A percentile compares a stretch with the other conserved stretches of the same genome.
Conservation (phyloP, 2,329 filamentous ascomycete genomes). For the Sporothrix curviconia region DNA sequence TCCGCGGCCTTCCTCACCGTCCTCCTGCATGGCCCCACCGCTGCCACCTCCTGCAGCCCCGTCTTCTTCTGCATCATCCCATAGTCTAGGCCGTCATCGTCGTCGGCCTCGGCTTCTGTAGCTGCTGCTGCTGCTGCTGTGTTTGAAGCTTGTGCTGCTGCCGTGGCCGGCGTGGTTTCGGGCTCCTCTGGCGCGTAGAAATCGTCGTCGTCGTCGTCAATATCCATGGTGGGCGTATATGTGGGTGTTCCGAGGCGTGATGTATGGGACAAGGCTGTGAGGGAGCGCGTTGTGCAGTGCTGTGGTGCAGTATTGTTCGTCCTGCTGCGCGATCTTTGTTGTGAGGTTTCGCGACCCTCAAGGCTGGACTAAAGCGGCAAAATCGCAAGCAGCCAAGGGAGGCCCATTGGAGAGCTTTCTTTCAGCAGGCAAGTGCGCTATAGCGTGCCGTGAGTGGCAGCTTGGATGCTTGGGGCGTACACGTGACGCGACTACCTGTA, state of each 20-base stretch:
- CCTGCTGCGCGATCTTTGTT: not conserved
- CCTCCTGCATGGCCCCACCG: conserved; percentile 55
- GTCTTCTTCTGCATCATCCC: conserved; percentile 53
- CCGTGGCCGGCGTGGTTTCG: conserved; percentile 27
- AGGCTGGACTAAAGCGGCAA: conserved; percentile 8
- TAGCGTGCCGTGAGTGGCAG: no score
- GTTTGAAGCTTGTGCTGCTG: conserved; percentile 18
- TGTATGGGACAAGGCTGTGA: not conserved
- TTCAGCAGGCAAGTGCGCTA: no score
- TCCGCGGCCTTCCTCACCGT: conserved; percentile 30
- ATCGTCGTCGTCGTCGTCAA: conserved; percentile 63
- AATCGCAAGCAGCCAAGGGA: not conserved
- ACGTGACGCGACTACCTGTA: not conserved
- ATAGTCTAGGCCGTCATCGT: conserved; percentile 20
- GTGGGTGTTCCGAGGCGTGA: not conserved
- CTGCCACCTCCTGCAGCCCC: conserved; percentile 60
- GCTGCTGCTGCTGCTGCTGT: conserved; percentile 18
- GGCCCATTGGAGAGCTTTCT: not conserved
- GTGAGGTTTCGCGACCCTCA: no score
- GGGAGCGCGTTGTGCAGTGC: not conserved
- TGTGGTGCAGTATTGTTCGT: not conserved
- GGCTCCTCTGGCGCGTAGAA: conserved; percentile 58
- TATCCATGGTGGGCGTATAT: conserved; percentile 45
- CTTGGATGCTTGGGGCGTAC: no score
- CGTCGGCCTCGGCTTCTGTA: conserved; percentile 37